Base-by-base conservation (phyloP, 2,329 filamentous ascomycete species). In the Aaosphaeria pasadenensis region DNA sequence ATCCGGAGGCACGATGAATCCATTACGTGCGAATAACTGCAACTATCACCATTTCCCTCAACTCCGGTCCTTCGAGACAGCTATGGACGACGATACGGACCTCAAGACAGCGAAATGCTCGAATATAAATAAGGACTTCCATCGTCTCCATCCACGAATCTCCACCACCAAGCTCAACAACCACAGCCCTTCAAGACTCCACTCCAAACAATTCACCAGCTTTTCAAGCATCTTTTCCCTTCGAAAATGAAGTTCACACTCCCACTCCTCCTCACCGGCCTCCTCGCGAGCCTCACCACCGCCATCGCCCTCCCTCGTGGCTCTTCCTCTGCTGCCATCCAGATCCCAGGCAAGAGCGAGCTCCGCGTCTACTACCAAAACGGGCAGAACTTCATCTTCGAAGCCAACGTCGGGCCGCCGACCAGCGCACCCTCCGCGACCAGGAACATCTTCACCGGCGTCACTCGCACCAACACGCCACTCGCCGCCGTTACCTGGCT, bases 331-430 rank as follows among this genome's bases (percentile, higher is more conserved):
- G 11, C 41, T 3, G 29, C 29, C 7, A 24, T 31, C 29, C 41
- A 31, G 3, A 9, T 31, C 29, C 41, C 41, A 29, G 30, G 11
- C 41, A 11, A 28, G 32, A 47, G 42, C 24, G 42, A 36, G 13
- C 44, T 51, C 38, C 48, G 48, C 11, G 29, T 48, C 32, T 51
- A 47, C 38, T 36, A 47, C 35, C 42, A 46, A 30, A 40, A 39
- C 29, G 45, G 41, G 24, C 43, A 44, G 30, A 24, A 44, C 28
- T 36, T 39, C 2, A 39, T 33, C 29, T 32, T 46, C 38, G n/a
- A 43, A 30, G 13, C 29, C 41, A 43, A 29, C 17, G 41, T 43
- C 9, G 41, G 41, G 24, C 17, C 29, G 11, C 41, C 41, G 7
- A 31, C 41, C 41, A 11, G 11, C 17, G 17, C 7, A 11, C 13